Percentiles rank a stretch among this genome's conserved stretches.
Conservation (phyloP, 192 early-diverging fungal species). For the Cetraspora pellucida region DNA sequence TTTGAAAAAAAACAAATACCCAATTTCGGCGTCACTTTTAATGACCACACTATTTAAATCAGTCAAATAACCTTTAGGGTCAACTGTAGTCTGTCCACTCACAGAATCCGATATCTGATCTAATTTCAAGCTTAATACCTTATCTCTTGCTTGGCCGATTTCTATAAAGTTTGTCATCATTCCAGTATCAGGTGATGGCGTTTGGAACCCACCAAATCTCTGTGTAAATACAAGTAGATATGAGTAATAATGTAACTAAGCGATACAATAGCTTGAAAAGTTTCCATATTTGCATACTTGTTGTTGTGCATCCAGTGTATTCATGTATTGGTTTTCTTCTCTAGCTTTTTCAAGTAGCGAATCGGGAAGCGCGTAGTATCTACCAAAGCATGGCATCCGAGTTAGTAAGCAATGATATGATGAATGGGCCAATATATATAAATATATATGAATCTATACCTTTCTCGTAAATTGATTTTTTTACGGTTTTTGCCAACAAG, state of each 20-base stretch:
- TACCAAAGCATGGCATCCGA: neutral
- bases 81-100: constrained; percentile 85
- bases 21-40: constrained; percentile 79
- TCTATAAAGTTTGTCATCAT: constrained; percentile 87
- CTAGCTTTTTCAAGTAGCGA: constrained; percentile 58
- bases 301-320: constrained; percentile 64
- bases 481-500: constrained; percentile 79
- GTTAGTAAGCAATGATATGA: neutral
- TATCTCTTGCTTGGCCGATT: constrained; percentile 91
- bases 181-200: constrained; percentile 56
- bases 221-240: neutral
- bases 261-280: neutral
- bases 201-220: constrained; percentile 61
- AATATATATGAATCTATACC: constrained; percentile 40
- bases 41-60: constrained; percentile 83
- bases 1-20: constrained; percentile 22
- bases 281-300: constrained; percentile 29
- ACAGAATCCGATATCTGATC: constrained; percentile 91
- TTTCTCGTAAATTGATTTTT: constrained; percentile 57
- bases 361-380: constrained; percentile 63
- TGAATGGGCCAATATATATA: neutral
- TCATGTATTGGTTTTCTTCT: constrained; percentile 56
- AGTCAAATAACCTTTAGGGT: constrained; percentile 95
- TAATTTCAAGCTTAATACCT: constrained; percentile 87
- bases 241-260: neutral